These are phyloP conservation scores for Brassica juncea DNA, from an alignment of 345 rosid species.

Conservation along the genomic window DNA sequence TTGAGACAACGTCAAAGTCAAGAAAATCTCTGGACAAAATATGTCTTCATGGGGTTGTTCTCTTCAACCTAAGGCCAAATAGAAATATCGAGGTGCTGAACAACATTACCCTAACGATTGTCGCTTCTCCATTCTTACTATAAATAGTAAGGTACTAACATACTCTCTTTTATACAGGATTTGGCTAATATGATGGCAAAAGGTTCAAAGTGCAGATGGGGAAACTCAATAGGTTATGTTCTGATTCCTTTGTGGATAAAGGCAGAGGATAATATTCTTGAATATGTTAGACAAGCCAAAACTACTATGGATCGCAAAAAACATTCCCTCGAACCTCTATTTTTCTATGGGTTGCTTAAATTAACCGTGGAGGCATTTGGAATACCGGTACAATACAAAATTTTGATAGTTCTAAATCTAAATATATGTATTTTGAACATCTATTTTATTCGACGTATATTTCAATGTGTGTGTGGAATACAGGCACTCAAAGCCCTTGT, in stretches of 20 bases:
- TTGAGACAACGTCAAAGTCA: constrained; percentile 3
- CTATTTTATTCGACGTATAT: neutral
- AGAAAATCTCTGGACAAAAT: constrained; percentile 27
- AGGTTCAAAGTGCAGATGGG: constrained; percentile 47
- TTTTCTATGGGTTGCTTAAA: constrained; percentile 34
- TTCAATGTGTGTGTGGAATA: neutral
- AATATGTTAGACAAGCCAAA: constrained; percentile 48
- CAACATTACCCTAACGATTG: constrained; percentile 50
- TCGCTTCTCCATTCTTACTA: neutral
- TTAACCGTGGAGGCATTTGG: constrained; percentile 39
- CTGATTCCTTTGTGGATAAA: constrained; percentile 47
- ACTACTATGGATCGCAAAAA: constrained; percentile 51
- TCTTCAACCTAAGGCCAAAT: neutral
- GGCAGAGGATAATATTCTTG: constrained; percentile 42
- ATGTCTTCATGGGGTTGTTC: constrained; percentile 42
- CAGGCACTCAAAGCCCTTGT: constrained; percentile 46
- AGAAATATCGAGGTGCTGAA: neutral
- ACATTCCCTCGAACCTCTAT: constrained; percentile 53
- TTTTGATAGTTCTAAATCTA: neutral
- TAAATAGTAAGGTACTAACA: neutral
- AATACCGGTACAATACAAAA: constrained; percentile 22
- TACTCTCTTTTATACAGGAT: constrained; percentile 6
- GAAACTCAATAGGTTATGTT: constrained; percentile 52
- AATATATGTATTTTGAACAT: neutral
- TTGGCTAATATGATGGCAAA: constrained; percentile 49